A percentile compares a stretch with the other conserved stretches of the same genome.
Conservation (phyloP, 108 stramenopile species). For the Cyclotella atomus region DNA sequence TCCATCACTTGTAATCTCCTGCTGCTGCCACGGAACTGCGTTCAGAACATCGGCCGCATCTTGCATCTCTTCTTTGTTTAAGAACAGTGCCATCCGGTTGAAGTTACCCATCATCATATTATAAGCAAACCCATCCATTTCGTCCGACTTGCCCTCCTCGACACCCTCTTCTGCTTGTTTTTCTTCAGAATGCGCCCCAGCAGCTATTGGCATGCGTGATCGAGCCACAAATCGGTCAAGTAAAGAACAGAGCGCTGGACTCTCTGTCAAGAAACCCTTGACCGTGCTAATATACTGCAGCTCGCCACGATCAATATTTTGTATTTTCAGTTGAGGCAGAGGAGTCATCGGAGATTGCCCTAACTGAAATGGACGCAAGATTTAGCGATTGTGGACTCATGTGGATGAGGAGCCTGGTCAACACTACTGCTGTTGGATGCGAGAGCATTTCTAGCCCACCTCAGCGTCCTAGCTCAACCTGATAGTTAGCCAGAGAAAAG, state of each 20-base stretch:
- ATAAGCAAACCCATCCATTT: constrained; percentile 83
- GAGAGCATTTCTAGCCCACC: too few species aligned
- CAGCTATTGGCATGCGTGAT: too few species aligned
- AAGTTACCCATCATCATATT: constrained; percentile 92
- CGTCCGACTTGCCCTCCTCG: constrained; percentile 54
- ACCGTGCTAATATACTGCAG: constrained; percentile 85
- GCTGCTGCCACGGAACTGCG: constrained; percentile 62
- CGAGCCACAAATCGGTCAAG: constrained; percentile 72
- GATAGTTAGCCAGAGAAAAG: too few species aligned
- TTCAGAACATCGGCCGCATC: constrained; percentile 89
- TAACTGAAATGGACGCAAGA: too few species aligned
- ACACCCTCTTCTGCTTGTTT: constrained; percentile 54
- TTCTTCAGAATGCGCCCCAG: too few species aligned
- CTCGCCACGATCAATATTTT: constrained; percentile 81
- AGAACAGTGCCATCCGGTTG: constrained; percentile 75
- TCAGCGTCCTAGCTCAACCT: too few species aligned
- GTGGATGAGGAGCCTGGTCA: too few species aligned
- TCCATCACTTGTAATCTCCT: constrained; percentile 57
- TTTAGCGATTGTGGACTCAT: too few species aligned
- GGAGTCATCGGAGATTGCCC: too few species aligned
- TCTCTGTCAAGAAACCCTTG: constrained; percentile 73
- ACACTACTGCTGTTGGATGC: too few species aligned
- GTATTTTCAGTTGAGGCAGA: constrained; percentile 73
- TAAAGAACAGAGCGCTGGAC: constrained; percentile 61
- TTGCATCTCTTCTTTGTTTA: constrained; percentile 73